These are phyloP conservation scores for Picochlorum costavermella DNA, from an alignment of 139 green algal species.

Conservation along the genomic window DNA sequence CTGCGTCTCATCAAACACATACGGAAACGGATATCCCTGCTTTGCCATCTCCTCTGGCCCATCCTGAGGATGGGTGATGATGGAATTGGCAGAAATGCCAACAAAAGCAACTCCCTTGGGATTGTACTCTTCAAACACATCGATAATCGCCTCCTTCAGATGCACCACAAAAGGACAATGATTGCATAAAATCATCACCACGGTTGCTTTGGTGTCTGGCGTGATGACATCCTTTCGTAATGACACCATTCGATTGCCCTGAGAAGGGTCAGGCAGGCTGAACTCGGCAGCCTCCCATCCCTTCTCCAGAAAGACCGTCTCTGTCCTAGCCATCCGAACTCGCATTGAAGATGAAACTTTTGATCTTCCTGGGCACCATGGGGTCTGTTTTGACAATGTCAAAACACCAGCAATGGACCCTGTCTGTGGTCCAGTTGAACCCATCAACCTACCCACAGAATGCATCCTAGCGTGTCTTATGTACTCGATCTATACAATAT, in stretches of 20 bases:
- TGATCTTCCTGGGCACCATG: too few relatives aligned
- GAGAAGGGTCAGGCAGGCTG: constrained; percentile 39
- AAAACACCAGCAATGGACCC: too few relatives aligned
- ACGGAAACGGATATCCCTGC: constrained; percentile 32
- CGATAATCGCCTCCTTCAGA: constrained; percentile 46
- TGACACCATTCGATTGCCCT: constrained; percentile 51
- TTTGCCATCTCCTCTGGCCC: constrained; percentile 62
- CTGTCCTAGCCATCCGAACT: too few relatives aligned
- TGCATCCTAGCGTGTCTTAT: too few relatives aligned
- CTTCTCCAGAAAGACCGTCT: too few relatives aligned
- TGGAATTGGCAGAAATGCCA: constrained; percentile 68
- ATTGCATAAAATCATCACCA: constrained; percentile 76
- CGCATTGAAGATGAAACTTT: too few relatives aligned
- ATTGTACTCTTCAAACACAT: constrained; percentile 49
- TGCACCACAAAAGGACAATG: constrained; percentile 74
- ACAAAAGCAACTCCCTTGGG: constrained; percentile 52
- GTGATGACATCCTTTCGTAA: constrained; percentile 30
- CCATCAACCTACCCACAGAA: too few relatives aligned
- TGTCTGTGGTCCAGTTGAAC: too few relatives aligned
- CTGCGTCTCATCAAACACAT: constrained; percentile 62
- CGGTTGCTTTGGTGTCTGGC: constrained; percentile 34
- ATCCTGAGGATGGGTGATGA: constrained; percentile 32
- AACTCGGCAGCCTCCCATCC: too few relatives aligned
- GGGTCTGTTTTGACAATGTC: too few relatives aligned
- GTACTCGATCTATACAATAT: too few relatives aligned